Evolutionary conservation across 169 alveolate species (phyloP).

Genomic region (Neospora caninum): DNA sequence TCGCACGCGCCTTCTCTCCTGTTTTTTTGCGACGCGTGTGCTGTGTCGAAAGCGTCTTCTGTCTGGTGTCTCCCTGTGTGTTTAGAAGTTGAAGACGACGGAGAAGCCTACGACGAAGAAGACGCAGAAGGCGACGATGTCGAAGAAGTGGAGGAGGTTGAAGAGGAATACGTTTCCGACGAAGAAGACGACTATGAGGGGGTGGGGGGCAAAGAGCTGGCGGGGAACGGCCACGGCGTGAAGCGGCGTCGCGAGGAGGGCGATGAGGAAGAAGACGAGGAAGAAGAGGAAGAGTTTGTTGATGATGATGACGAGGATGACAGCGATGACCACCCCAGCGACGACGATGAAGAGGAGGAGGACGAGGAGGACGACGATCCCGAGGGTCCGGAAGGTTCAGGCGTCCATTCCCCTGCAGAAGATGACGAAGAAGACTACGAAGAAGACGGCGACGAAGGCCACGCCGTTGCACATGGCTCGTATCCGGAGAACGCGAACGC

Average conservation of each 20-base stretch:
- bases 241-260: background rate
- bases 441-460: background rate
- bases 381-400: background rate
- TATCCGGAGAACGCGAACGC: background rate
- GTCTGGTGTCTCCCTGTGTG: background rate
- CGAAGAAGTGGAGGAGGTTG: background rate
- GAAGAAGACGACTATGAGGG: background rate
- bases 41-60: too few species aligned
- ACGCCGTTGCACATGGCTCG: background rate
- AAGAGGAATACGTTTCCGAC: background rate
- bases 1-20: too few species aligned
- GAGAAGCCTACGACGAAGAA: background rate
- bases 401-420: background rate
- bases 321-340: background rate
- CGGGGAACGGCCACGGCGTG: background rate
- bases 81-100: background rate
- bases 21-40: too few species aligned
- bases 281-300: background rate
- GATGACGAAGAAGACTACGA: background rate
- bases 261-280: constrained; percentile 18
- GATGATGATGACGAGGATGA: background rate
- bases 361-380: background rate
- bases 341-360: background rate
- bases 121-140: background rate
- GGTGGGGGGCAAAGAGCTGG: background rate